These are phyloP conservation scores for Suillus paluster DNA, from an alignment of 768 basidiomycete genomes.

Conservation along the genomic window DNA sequence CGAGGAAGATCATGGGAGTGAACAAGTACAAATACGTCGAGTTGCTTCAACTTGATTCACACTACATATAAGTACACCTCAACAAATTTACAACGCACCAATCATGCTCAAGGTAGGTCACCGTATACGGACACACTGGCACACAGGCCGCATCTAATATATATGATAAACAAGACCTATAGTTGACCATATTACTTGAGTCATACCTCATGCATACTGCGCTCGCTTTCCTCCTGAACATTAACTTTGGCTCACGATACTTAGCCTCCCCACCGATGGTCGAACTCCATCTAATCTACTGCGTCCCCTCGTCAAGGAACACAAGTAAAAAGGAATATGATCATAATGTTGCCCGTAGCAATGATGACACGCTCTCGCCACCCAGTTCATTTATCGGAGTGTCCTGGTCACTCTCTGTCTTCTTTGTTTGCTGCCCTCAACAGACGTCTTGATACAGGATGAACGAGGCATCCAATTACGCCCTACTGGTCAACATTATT, in stretches of 20 bases:
- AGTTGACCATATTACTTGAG: conserved; percentile 17
- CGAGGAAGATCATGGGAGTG: not conserved
- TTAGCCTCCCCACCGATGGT: conserved; percentile 21
- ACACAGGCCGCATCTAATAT: too few species aligned
- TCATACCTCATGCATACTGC: not conserved
- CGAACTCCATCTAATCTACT: conserved; percentile 23
- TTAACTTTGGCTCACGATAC: conserved; percentile 34
- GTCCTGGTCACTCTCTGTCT: conserved; percentile 25
- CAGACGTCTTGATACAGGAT: conserved; percentile 26
- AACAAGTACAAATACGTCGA: not conserved
- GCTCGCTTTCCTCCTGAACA: conserved; percentile 29
- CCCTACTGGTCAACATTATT: conserved; percentile 24
- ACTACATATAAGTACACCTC: not conserved
- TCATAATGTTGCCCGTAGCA: conserved; percentile 28
- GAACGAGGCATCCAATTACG: conserved; percentile 29
- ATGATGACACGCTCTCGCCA: conserved; percentile 26
- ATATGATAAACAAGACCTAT: not conserved
- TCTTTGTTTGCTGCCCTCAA: conserved; percentile 21
- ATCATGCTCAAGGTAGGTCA: not conserved
- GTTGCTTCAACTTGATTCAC: not conserved
- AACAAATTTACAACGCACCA: not conserved
- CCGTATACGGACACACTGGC: not conserved
- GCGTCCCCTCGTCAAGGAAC: conserved; percentile 17
- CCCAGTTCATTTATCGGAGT: conserved; percentile 26
- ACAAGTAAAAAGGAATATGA: conserved; percentile 24